Evolutionary conservation across 306 rosid species (phyloP), one percentile per base, ranked within the genome.

Genomic region (Myrica gale): DNA sequence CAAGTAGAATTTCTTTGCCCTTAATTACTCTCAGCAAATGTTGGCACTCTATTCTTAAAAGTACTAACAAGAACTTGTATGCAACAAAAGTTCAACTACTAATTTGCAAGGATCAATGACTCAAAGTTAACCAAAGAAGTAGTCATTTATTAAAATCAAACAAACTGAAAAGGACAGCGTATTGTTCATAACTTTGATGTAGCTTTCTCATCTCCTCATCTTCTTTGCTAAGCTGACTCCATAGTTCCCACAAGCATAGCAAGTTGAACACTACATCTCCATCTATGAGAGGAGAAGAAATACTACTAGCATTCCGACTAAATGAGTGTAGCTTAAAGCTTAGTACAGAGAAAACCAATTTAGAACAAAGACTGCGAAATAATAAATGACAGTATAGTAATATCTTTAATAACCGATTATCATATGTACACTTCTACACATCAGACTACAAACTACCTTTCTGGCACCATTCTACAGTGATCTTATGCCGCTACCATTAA

Each of bases 361-460:
- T 62, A 15, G 20, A 62, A 61, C 19, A 61, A 13, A 37, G 0
- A 6, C 46, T 2, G 12, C 21, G 13, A 58, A 58, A 15, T 54
- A 53, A 65, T 48, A 37, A 79, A 51, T 20, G 46, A 41, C 37
- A 20, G 62, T 26, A 51, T 42, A 66, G 11, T 43, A 42, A 60
- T 32, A 42, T 37, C 61, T 73, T 68, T 54, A 20, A 32, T 13
- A 55, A 19, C 9, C 2, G 65, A 61, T 20, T 45, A 42, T n/a
- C 32, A 17, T 45, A 63, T 76, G 45, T 37, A 81, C 84, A 75
- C 17, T 43, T 61, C 7, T 58, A 13, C 44, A 62, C 41, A 17
- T 45, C 16, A 65, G 69, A 21, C 51, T 23, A 44, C 37, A 45
- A 60, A 19, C 39, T 2, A 50, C 23, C 45, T 51, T 42, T 50